Evolutionary conservation across 305 asterid genomes (phyloP).

Genomic region (Petunia hybrid): DNA sequence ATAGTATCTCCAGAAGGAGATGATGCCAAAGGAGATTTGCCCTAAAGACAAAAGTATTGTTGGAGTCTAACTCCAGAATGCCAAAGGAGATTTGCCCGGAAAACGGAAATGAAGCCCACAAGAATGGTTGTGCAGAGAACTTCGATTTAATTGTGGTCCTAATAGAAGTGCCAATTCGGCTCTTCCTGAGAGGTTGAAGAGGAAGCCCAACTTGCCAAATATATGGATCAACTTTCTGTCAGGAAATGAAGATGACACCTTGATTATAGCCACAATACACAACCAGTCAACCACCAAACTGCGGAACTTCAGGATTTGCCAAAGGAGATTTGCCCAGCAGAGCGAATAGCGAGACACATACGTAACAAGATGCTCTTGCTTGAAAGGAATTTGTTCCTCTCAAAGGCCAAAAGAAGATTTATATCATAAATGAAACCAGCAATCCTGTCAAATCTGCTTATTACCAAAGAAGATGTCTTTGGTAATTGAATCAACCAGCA

Average conservation of each 20-base stretch:
- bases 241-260: slow-evolving; percentile 35
- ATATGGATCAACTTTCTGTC: slow-evolving; percentile 29
- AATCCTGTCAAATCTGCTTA: slow-evolving; percentile 34
- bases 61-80: slow-evolving; percentile 50
- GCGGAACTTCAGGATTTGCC: slow-evolving; percentile 52
- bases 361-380: slow-evolving; percentile 37
- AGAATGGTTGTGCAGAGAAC: slow-evolving; percentile 35
- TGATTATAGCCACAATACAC: slow-evolving; percentile 33
- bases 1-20: slow-evolving; percentile 72
- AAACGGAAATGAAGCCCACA: slow-evolving; percentile 36
- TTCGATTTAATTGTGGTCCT: slow-evolving; percentile 31
- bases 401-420: slow-evolving; percentile 62
- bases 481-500: slow-evolving; percentile 36
- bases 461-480: slow-evolving; percentile 45
- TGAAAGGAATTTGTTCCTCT: slow-evolving; percentile 42
- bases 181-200: slow-evolving; percentile 39
- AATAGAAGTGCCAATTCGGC: slow-evolving; percentile 31
- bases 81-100: slow-evolving; percentile 61
- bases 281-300: slow-evolving; percentile 41
- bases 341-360: slow-evolving; percentile 36
- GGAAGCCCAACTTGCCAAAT: slow-evolving; percentile 34
- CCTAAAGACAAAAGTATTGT: slow-evolving; percentile 49
- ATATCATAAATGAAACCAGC: slow-evolving; percentile 43
- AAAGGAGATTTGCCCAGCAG: slow-evolving; percentile 69
- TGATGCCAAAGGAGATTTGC: slow-evolving; percentile 96